Evolutionary conservation across 2,329 filamentous ascomycete genomes (phyloP).

Genomic region (Calycina herbarum): DNA sequence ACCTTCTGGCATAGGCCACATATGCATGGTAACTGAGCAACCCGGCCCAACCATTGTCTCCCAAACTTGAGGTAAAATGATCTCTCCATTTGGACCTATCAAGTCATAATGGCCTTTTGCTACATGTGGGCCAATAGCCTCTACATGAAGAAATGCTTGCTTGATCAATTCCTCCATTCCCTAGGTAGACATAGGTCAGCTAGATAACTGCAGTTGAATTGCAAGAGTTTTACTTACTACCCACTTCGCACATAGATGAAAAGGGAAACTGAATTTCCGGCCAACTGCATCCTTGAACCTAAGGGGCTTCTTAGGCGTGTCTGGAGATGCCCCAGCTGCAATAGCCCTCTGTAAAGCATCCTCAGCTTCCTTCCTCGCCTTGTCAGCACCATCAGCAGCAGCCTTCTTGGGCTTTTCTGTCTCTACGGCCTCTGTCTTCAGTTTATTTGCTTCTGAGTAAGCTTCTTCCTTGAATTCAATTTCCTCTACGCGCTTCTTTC

Average conservation of each 20-base stretch:
- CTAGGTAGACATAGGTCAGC: slow-evolving; percentile 45
- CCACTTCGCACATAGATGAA: slow-evolving; percentile 80
- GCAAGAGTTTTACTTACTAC: slow-evolving; percentile 54
- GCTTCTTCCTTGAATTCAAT: slow-evolving; percentile 17
- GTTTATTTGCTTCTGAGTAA: slow-evolving; percentile 16
- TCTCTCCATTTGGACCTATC: slow-evolving; percentile 75
- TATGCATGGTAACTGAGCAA: slow-evolving; percentile 68
- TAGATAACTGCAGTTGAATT: not conserved
- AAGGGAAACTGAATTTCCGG: slow-evolving; percentile 88
- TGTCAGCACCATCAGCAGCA: slow-evolving; percentile 9
- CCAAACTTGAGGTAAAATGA: slow-evolving; percentile 80
- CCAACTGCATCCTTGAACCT: slow-evolving; percentile 89
- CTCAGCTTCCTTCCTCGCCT: not conserved
- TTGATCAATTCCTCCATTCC: slow-evolving; percentile 86
- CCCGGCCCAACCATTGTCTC: slow-evolving; percentile 79
- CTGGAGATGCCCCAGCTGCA: slow-evolving; percentile 9
- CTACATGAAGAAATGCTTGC: slow-evolving; percentile 79
- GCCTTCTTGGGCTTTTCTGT: slow-evolving; percentile 13
- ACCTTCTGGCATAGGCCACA: slow-evolving; percentile 60
- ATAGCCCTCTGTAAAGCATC: slow-evolving; percentile 8
- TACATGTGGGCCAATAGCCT: slow-evolving; percentile 75
- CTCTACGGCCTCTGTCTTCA: slow-evolving; percentile 16
- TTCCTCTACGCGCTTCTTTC: slow-evolving; percentile 53
- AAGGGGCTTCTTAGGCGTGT: slow-evolving; percentile 15
- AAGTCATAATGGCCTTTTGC: slow-evolving; percentile 79